Evolutionary conservation across 345 rosid species (phyloP), one percentile per base, ranked within the genome.

Genomic region (Capsella bursapastoris): DNA sequence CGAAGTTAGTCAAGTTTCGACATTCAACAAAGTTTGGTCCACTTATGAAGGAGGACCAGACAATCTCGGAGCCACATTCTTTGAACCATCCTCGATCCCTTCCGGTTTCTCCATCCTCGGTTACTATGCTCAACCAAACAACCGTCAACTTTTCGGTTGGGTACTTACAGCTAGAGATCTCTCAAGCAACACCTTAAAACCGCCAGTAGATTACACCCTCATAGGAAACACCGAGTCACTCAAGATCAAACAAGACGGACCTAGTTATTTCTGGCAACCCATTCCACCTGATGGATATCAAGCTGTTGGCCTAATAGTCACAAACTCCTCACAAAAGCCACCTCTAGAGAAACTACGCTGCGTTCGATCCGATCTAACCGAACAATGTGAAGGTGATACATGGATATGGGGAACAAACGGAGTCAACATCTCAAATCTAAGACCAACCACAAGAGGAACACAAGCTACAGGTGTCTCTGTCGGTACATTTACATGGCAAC

Each of bases 181-280:
- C 2, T 55, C 79, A 3, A 53, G 15, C 34, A 60, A 66, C 61
- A 12, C 81, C 45, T 71, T 94, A 32, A 76, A 78, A 38, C 76
- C 72, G 25, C 98, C 98, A 9, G 3, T 80, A 3, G 98, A 91
- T 79, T 94, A 88, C 79, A 83, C 80, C 49, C 96, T 94, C 43
- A 83, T 90, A 49, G 91, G 88, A 88, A 89, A 81, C 81, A 89
- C 95, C 4, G 89, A 89, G 57, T 74, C 89, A 18, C 15, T 75
- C 64, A 80, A 82, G 28, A 84, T 88, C 66, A 85, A 86, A 70
- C 93, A 90, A 81, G 93, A 87, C 6, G 87, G 89, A 1, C 3
- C 59, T 18, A 89, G 85, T 1, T 94, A 82, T n/a, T 10, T 91
- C 45, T 94, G 98, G 98, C 81, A 82, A 8, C 98, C 98, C 2